Evolutionary conservation across 2,329 filamentous ascomycete species (phyloP).

Genomic region (Phaeosphaeriaceae sp.): DNA sequence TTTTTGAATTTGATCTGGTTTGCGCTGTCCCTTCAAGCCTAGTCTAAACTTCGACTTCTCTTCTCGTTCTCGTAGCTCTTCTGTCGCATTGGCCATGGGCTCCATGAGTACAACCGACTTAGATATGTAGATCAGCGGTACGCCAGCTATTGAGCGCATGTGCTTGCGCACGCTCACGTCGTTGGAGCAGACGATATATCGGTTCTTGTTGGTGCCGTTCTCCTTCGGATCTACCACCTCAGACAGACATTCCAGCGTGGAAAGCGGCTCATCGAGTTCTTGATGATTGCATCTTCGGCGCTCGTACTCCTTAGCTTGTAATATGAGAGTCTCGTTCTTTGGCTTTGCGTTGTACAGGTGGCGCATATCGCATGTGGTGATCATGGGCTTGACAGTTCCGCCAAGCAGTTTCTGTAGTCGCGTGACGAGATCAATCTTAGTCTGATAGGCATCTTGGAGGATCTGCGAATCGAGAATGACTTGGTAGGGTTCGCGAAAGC

Average conservation of each 20-base stretch:
- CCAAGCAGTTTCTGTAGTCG: slow-evolving; percentile 83
- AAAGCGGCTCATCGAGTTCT: slow-evolving; percentile 73
- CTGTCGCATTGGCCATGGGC: slow-evolving; percentile 74
- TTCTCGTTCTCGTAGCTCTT: slow-evolving; percentile 67
- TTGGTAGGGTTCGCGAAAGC: slow-evolving; percentile 93
- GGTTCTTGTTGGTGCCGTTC: slow-evolving; percentile 74
- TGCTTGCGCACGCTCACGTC: slow-evolving; percentile 67
- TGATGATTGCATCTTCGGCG: slow-evolving; percentile 80
- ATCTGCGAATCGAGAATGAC: slow-evolving; percentile 79
- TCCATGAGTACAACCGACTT: slow-evolving; percentile 80
- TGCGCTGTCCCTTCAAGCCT: slow-evolving; percentile 63
- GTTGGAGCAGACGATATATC: slow-evolving; percentile 80
- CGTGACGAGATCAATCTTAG: slow-evolving; percentile 84
- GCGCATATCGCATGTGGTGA: slow-evolving; percentile 81
- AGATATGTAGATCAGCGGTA: slow-evolving; percentile 79
- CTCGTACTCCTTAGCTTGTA: slow-evolving; percentile 76
- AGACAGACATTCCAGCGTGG: slow-evolving; percentile 71
- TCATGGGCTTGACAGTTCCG: slow-evolving; percentile 84
- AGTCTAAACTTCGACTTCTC: slow-evolving; percentile 77
- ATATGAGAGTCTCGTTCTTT: slow-evolving; percentile 67
- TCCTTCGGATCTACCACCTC: slow-evolving; percentile 81
- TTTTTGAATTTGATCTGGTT: slow-evolving; percentile 37
- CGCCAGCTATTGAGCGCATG: slow-evolving; percentile 71
- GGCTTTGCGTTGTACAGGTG: slow-evolving; percentile 72
- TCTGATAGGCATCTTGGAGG: slow-evolving; percentile 77